Evolutionary conservation across 768 basidiomycete species (phyloP), one percentile per base, ranked within the genome.

Genomic region (Baorangia bicolor): DNA sequence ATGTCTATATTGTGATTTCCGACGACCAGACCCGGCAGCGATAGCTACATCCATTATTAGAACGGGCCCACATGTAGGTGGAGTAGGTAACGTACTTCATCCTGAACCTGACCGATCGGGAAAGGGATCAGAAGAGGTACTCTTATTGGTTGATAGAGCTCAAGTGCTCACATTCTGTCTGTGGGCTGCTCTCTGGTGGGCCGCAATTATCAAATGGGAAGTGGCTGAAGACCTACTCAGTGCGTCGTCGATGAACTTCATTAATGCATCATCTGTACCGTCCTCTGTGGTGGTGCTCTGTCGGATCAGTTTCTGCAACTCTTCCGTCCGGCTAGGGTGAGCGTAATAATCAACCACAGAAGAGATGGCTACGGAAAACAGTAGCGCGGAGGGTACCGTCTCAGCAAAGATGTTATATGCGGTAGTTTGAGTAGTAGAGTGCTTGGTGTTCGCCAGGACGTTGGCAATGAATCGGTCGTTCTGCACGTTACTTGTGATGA

Each of bases 311-410:
- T 79, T 73, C 23, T 70, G 28, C 14, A 62, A 39, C 6, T 73
- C 75, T 18, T 65, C 45, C 51, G 66, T 45, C 57, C 70, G 69
- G 39, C 65, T 67, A 1, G 76, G 73, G 11, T 76, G 72, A 14
- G 88, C 70, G 60, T 83, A 89, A 69, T 82, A 86, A 62, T 87
- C 74, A 46, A 90, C 74, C 23, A 86, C 77, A 51, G 80, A 78
- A 4, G 80, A 74, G 39, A 88, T 67, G 12, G 78, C 76, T 48
- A 83, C 76, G 1, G 84, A 83, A 71, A 82, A 86, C 7, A 81
- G 64, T 0, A 82, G 72, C 3, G 80, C 77, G 16, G 83, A 82
- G 6, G 84, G 83, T 13, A 87, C 76, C 16, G 77, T 65, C 44
- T 84, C 79, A 9, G 78, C 75, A 59, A 88, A 81, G 9, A 83